Conservation (phyloP, 371 early-diverging fungal species). For the Blyttiomyces sp. region DNA sequence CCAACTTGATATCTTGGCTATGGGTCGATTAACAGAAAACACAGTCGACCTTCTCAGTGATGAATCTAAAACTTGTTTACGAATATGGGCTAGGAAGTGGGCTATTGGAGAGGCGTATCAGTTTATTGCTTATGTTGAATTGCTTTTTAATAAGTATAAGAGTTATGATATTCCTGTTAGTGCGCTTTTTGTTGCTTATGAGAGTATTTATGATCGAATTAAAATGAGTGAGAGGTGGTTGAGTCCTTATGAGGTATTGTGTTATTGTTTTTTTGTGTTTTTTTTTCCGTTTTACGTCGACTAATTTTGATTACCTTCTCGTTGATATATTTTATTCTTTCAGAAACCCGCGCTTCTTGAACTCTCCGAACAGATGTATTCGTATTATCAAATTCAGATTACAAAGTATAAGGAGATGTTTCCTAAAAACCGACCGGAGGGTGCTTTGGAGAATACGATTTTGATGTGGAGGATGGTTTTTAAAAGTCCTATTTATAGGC, state of each 20-base stretch:
- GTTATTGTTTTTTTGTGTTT: neutral
- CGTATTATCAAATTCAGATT: slow-evolving; percentile 32
- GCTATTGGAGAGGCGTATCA: slow-evolving; percentile 39
- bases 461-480: slow-evolving; percentile 40
- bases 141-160: slow-evolving; percentile 44
- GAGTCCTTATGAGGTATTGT: slow-evolving; percentile 14
- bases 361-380: slow-evolving; percentile 37
- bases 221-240: slow-evolving; percentile 24
- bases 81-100: slow-evolving; percentile 33
- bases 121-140: slow-evolving; percentile 35
- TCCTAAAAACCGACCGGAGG: slow-evolving; percentile 38
- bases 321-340: too few species aligned
- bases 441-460: slow-evolving; percentile 38
- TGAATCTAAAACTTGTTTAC: slow-evolving; percentile 33
- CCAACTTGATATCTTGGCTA: slow-evolving; percentile 33
- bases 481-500: slow-evolving; percentile 32
- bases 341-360: slow-evolving; percentile 27
- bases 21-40: slow-evolving; percentile 20
- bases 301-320: too few species aligned
- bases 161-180: slow-evolving; percentile 35
- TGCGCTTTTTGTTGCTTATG: slow-evolving; percentile 37
- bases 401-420: slow-evolving; percentile 43
- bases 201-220: slow-evolving; percentile 33
- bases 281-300: too few species aligned
- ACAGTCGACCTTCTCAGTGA: slow-evolving; percentile 32